Evolutionary conservation across 2,329 filamentous ascomycete genomes (phyloP), one percentile per base, ranked within the genome.

Genomic region (Fusarium bactridioides): DNA sequence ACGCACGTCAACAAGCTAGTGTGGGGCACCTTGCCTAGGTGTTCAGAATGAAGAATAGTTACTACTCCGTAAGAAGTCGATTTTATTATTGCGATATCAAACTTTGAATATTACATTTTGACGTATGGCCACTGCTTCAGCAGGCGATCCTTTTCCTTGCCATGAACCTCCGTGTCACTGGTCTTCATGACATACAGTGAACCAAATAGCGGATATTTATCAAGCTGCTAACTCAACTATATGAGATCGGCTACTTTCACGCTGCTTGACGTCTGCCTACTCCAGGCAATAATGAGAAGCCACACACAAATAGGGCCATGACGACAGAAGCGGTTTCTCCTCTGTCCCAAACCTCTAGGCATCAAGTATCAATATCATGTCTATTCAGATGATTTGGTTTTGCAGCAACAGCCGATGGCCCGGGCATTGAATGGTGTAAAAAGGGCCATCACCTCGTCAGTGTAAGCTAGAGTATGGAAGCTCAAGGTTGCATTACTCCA

Each of bases 21-120:
- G 70, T 65, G 70, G 70, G 70, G 70, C 47, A 31, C n/a, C n/a
- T 23, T 23, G 23, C 21, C 19, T n/a, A n/a, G 18, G 23, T 31
- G 47, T 19, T 33, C 47, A 33, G 25, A 21, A 27, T 45, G 23
- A 45, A 27, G 23, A 21, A 19, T 29, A 47, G 13, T 25, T 27
- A 25, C 33, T 35, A 35, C 16, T 33, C 31, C 31, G 7, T 44
- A 37, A n/a, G 8, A 21, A 21, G 23, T 25, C 13, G 23, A 21
- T 25, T 25, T 53, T 21, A 27, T 37, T n/a, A 37, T 53, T 21
- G 18, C 8, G 50, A 27, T 13, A 37, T 53, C 9, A 37, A 53
- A 15, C 33, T 38, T 48, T 15, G 5, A 37, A 27, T n/a, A 38
- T 27, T n/a, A 18, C 10, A 40, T 18, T 25, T 38, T 18, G 33